Conservation (phyloP, 352 stramenopile genomes). For the Pythium scleroteichum region DNA sequence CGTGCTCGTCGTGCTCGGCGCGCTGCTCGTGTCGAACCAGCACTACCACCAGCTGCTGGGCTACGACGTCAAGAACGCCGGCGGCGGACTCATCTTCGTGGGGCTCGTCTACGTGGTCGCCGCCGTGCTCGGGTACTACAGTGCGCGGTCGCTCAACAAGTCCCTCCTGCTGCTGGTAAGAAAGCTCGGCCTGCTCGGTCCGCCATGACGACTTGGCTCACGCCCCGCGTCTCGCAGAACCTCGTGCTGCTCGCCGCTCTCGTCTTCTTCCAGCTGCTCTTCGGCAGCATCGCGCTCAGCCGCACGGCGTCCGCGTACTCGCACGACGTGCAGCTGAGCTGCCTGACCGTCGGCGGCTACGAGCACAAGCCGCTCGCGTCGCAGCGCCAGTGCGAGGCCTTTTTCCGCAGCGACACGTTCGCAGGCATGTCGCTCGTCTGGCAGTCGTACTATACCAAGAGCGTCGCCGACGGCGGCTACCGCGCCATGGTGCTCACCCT, state of each 20-base stretch:
- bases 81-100: conserved; percentile 70
- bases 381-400: conserved; percentile 48
- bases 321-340: conserved; percentile 45
- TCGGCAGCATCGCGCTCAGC: conserved; percentile 53
- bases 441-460: conserved; percentile 72
- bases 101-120: conserved; percentile 53
- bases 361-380: conserved; percentile 34
- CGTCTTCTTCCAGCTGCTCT: conserved; percentile 63
- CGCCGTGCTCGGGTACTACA: conserved; percentile 49
- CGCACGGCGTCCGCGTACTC: conserved; percentile 33
- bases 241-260: conserved; percentile 45
- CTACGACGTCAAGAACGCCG: conserved; percentile 49
- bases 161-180: conserved; percentile 63
- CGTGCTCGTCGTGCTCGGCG: conserved; percentile 50
- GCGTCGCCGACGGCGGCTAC: conserved; percentile 39
- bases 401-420: conserved; percentile 61
- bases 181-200: no score
- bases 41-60: conserved; percentile 70
- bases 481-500: conserved; percentile 59
- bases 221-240: conserved; percentile 27
- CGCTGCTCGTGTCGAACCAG: conserved; percentile 45
- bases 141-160: conserved; percentile 71
- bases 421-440: conserved; percentile 65
- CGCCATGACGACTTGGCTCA: no score
- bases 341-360: conserved; percentile 63